Evolutionary conservation across 2,329 filamentous ascomycete genomes (phyloP).

Genomic region (Neofusicoccum ribis): DNA sequence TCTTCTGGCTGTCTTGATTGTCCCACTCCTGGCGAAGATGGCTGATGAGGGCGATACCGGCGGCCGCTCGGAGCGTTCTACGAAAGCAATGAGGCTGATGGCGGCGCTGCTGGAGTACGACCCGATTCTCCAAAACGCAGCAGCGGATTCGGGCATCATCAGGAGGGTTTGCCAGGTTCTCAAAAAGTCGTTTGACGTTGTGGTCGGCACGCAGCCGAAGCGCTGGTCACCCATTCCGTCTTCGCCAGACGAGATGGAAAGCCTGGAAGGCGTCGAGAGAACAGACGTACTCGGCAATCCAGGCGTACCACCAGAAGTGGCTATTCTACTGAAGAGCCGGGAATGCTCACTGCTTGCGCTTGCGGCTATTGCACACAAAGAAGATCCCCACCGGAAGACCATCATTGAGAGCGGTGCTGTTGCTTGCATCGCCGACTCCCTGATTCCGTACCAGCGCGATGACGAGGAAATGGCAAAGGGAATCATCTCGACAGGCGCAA

Average conservation of each 20-base stretch:
- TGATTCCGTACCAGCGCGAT: conserved; percentile 55
- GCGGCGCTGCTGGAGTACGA: conserved; percentile 78
- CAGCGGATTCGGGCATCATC: conserved; percentile 68
- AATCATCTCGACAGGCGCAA: conserved; percentile 32
- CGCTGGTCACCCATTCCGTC: conserved; percentile 55
- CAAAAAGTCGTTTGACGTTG: conserved; percentile 65
- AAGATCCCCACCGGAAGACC: conserved; percentile 79
- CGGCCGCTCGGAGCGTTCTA: conserved; percentile 25
- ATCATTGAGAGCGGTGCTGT: conserved; percentile 82
- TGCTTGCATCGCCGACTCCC: conserved; percentile 78
- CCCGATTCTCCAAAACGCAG: conserved; percentile 76
- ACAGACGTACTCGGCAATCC: conserved; percentile 19
- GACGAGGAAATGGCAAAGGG: conserved; percentile 26
- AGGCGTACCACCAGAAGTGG: conserved; percentile 37
- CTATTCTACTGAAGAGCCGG: conserved; percentile 73
- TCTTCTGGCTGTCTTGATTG: conserved; percentile 46
- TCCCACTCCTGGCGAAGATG: conserved; percentile 51
- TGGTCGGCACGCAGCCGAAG: conserved; percentile 43
- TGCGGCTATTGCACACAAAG: conserved; percentile 76
- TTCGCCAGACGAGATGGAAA: conserved; percentile 21
- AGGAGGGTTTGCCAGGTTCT: conserved; percentile 63
- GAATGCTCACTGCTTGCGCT: conserved; percentile 76
- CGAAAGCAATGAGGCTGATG: conserved; percentile 69
- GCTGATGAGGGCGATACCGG: conserved; percentile 36
- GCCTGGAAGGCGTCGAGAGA: conserved; percentile 2